Base-by-base conservation (phyloP, 2,329 filamentous ascomycete species). In the Fusarium falciforme region DNA sequence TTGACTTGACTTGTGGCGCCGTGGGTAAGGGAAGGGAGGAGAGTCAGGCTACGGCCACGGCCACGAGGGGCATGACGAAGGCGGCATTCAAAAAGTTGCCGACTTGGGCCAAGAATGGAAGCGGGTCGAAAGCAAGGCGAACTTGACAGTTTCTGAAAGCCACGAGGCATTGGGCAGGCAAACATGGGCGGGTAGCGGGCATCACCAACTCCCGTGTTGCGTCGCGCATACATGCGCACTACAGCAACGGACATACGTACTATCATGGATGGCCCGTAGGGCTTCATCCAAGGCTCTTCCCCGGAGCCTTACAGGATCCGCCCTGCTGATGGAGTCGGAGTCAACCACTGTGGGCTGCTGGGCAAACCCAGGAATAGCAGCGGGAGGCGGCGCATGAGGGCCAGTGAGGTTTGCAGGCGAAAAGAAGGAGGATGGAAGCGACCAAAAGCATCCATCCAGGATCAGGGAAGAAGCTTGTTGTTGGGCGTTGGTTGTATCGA, bases 21-120 rank as follows among this genome's bases (percentile, higher is more conserved):
- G 49, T 76, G 75, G 75, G 75, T 77, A 64, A 74, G 74, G 73
- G 67, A 70, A 76, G 74, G 54, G 67, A 68, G 64, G 38, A 63
- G 63, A 63, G 69, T 27, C 47, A n/a, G 64, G 52, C 12, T 29
- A 58, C 49, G 52, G 49, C 31, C 42, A 47, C 42, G 58, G 55
- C 70, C 72, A 68, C 70, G 66, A 76, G 67, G 60, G 47, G 17
- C 47, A 52, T 52, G 47, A 52, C 47, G 47, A 31, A 74, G 64
- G 68, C 65, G 61, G 68, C 69, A 71, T 71, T 31, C n/a, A 67
- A 57, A 66, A 66, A 71, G 72, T 71, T 66, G 54, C 52, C 59
- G 68, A 61, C 66, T 65, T 70, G 47, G 55, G 52, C 62, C 60
- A 66, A 71, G 70, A 65, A 52, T 29, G 47, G 47, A 29, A 40